Percentiles rank a stretch among this genome's conserved stretches.
phyloP scores from a whole-genome alignment of 352 stramenopile genomes.

The Halophytophthora batemanensis region DNA sequence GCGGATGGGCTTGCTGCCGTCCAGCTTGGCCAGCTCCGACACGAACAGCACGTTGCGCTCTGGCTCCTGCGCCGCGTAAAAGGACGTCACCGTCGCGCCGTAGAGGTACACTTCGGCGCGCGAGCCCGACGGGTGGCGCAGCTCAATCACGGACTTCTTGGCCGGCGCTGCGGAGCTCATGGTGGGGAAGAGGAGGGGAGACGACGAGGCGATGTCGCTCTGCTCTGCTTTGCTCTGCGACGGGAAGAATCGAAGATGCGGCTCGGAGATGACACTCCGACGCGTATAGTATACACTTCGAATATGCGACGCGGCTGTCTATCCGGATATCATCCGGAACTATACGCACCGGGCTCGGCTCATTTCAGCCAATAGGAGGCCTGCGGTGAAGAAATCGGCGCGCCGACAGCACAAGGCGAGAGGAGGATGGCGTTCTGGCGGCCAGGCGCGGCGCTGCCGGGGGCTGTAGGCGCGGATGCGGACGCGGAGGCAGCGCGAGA shows the following conservation, averaged over 20 bases:
- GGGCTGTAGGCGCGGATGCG: conserved; percentile 14
- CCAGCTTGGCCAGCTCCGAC: conserved; percentile 82
- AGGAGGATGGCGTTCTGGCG: conserved; percentile 63
- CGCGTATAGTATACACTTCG: too few relatives aligned
- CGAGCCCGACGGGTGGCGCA: conserved; percentile 67
- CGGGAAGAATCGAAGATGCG: too few relatives aligned
- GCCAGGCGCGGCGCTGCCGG: conserved; percentile 42
- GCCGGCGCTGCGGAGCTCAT: conserved; percentile 1
- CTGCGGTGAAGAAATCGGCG: too few relatives aligned
- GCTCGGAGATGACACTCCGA: too few relatives aligned
- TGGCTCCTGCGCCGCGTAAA: conserved; percentile 64
- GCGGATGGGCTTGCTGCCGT: conserved; percentile 93
- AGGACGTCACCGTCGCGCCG: conserved; percentile 90
- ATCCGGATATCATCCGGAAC: too few relatives aligned
- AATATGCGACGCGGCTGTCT: too few relatives aligned
- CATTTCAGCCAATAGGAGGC: neutral
- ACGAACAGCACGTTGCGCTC: conserved; percentile 91
- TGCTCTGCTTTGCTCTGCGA: too few relatives aligned
- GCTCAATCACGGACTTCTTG: conserved; percentile 38
- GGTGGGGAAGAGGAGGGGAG: too few relatives aligned
- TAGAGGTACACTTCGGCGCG: conserved; percentile 85
- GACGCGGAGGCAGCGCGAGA: conserved; percentile 33
- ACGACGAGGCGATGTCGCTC: too few relatives aligned
- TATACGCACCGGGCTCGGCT: too few relatives aligned
- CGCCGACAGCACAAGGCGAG: neutral